These are phyloP conservation scores for Fomes fomentarius DNA, from an alignment of 1,284 basidiomycete genomes.

Conservation along the genomic window DNA sequence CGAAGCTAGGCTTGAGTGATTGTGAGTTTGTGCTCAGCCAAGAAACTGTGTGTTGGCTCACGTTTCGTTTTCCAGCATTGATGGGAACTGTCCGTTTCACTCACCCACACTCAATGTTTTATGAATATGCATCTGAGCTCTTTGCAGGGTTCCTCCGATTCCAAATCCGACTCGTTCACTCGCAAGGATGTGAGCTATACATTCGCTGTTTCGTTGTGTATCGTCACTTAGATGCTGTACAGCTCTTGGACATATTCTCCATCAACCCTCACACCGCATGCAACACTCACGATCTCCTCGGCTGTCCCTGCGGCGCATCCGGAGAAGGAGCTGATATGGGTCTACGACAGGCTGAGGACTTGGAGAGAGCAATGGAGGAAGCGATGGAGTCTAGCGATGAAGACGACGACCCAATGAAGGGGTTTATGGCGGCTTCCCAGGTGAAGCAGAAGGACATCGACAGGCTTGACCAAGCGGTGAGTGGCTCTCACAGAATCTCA, in stretches of 20 bases:
- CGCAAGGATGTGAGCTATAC: constrained; percentile 73
- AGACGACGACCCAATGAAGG: constrained; percentile 37
- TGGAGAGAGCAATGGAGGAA: constrained; percentile 37
- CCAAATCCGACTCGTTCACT: constrained; percentile 86
- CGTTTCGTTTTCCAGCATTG: constrained; percentile 47
- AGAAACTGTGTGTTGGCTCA: neutral
- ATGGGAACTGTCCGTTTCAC: constrained; percentile 57
- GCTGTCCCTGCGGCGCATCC: constrained; percentile 65
- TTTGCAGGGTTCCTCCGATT: constrained; percentile 50
- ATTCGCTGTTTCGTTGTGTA: neutral
- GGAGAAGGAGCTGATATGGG: constrained; percentile 15
- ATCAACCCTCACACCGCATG: constrained; percentile 82
- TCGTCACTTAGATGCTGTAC: constrained; percentile 2
- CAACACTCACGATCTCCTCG: constrained; percentile 90
- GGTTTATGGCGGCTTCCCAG: constrained; percentile 78
- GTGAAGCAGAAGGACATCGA: constrained; percentile 51
- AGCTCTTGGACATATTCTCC: constrained; percentile 92
- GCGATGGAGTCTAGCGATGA: constrained; percentile 18
- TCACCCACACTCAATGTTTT: too few species aligned
- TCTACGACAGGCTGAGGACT: constrained; percentile 26
- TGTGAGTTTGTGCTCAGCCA: constrained; percentile 52
- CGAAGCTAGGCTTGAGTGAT: constrained; percentile 90
- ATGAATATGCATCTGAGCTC: constrained; percentile 22
- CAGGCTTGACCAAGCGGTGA: constrained; percentile 59
- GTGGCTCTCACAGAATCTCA: constrained; percentile 17